Evolutionary conservation across 2,329 filamentous ascomycete species (phyloP), one percentile per base, ranked within the genome.

Genomic region (Trichoderma sp.): DNA sequence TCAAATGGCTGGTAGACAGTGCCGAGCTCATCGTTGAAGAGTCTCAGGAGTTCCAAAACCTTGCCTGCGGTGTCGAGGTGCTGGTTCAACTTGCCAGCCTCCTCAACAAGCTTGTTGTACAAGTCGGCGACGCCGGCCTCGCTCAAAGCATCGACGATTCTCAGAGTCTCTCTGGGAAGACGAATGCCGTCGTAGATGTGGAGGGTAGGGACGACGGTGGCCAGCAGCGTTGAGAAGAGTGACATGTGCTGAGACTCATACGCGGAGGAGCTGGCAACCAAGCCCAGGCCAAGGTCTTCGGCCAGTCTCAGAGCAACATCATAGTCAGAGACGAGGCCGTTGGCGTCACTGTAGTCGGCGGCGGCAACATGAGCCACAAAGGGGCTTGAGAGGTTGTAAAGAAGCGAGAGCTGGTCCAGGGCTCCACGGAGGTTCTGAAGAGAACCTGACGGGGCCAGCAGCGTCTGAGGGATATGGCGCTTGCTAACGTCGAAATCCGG

Each of bases 161-260:
- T 90, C 27, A 94, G 91, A 24, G 93, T 97, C 85, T 97, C 95
- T 69, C 94, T 89, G 73, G 93, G 93, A 77, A 96, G 92, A 75
- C 91, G 93, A 75, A 98, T 91, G 76, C 95, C 95, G 82, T 98
- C 95, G 82, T 97, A 97, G 79, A 95, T 91, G 83, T 98, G 95
- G 33, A 98, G 88, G 0, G 93, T 94, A n/a, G 95, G 95, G 33
- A 96, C 83, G 16, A 97, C 86, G 63, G 90, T 92, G 24, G 95
- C 93, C 77, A 97, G 87, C 29, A 97, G 86, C 4, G 95, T 98
- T 1, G 95, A 91, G 80, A 97, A 92, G n/a, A 98, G 86, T 8
- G 95, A 91, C 93, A 98, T 98, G 86, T 99, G 97, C 88, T 99
- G 97, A 66, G 93, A 90, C 87, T 99, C 97, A 79, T 97, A 95